phyloP scores from a whole-genome alignment of 371 early-diverging fungal genomes.

The Rhizopus delemar region DNA sequence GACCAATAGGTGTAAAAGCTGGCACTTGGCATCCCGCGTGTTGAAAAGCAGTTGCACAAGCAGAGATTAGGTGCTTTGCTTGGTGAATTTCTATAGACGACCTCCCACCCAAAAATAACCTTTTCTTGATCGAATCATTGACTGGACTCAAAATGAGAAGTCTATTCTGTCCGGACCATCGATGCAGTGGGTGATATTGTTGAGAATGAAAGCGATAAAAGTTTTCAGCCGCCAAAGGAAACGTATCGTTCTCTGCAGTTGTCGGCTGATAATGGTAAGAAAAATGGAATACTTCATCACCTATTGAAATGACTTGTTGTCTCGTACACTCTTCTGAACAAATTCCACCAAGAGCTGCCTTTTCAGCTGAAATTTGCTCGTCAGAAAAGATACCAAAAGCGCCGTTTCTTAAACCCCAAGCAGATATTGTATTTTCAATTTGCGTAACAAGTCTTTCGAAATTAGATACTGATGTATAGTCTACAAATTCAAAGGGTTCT shows the following conservation, averaged over 20 bases:
- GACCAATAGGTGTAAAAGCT: conserved; percentile 75
- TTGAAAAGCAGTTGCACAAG: conserved; percentile 74
- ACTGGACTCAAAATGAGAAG: conserved; percentile 52
- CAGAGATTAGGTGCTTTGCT: conserved; percentile 68
- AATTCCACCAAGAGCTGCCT: conserved; percentile 19
- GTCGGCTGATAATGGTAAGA: conserved; percentile 51
- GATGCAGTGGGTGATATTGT: conserved; percentile 60
- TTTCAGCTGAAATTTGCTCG: conserved; percentile 25
- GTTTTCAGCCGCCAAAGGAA: conserved; percentile 25
- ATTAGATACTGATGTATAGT: conserved; percentile 69
- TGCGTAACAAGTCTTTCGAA: conserved; percentile 63
- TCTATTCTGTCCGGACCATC: conserved; percentile 59
- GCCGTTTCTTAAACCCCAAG: conserved; percentile 60
- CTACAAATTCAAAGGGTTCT: conserved; percentile 67
- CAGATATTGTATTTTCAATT: conserved; percentile 54
- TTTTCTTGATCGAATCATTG: conserved; percentile 34
- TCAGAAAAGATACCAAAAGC: conserved; percentile 48
- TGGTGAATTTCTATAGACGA: conserved; percentile 57
- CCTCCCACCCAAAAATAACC: conserved; percentile 32
- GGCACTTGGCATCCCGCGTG: conserved; percentile 74
- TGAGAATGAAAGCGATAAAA: conserved; percentile 28
- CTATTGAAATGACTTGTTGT: conserved; percentile 38
- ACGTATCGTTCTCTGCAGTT: neutral
- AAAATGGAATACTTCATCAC: conserved; percentile 46
- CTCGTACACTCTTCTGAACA: conserved; percentile 30